Conservation (phyloP, 2,329 filamentous ascomycete species). For the Cercospora zeae-maydis region DNA sequence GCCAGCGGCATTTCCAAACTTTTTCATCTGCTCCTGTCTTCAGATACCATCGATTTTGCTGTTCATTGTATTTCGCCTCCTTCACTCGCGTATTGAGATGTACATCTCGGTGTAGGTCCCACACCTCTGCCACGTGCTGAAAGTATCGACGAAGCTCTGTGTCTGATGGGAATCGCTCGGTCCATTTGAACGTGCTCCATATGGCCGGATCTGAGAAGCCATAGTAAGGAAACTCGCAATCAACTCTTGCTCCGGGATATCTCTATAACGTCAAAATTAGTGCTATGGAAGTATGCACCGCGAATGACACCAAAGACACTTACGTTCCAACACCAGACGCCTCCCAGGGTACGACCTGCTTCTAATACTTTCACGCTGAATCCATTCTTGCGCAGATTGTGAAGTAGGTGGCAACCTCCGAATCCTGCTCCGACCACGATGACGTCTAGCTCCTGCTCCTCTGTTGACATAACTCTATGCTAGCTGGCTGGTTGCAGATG, state of each 20-base stretch:
- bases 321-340: slow-evolving; percentile 30
- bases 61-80: slow-evolving; percentile 46
- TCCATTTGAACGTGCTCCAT: slow-evolving; percentile 55
- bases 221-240: slow-evolving; percentile 47
- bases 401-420: slow-evolving; percentile 23
- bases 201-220: slow-evolving; percentile 46
- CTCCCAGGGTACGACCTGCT: slow-evolving; percentile 33
- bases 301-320: neutral
- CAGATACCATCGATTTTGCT: slow-evolving; percentile 26
- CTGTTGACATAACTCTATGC: neutral
- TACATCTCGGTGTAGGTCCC: slow-evolving; percentile 56
- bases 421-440: slow-evolving; percentile 22
- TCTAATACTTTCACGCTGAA: slow-evolving; percentile 35
- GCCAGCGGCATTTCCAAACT: slow-evolving; percentile 34
- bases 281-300: neutral
- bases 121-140: slow-evolving; percentile 56
- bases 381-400: slow-evolving; percentile 32
- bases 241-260: slow-evolving; percentile 44
- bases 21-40: slow-evolving; percentile 9
- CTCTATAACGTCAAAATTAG: neutral
- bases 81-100: slow-evolving; percentile 56
- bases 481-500: neutral
- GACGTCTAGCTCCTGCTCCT: slow-evolving; percentile 11
- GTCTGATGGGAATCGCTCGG: slow-evolving; percentile 28
- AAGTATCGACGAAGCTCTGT: slow-evolving; percentile 55